Conservation (phyloP, 176 grass and related monocot genomes). For the Avena insularis region DNA sequence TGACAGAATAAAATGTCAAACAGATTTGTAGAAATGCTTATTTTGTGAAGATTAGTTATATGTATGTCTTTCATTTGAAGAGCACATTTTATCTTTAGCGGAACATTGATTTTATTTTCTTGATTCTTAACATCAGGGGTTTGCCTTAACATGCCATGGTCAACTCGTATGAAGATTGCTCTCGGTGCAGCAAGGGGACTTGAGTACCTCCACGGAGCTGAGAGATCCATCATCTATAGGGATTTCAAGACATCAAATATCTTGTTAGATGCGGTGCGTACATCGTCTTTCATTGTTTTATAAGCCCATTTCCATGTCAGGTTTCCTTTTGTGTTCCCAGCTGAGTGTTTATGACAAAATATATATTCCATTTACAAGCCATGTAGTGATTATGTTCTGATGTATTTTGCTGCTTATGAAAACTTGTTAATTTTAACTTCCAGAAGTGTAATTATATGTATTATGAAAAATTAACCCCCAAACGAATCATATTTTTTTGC, state of each 20-base stretch:
- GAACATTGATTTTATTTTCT: slow-evolving; percentile 43
- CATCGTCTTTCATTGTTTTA: slow-evolving; percentile 26
- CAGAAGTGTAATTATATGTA: not conserved
- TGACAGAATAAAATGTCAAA: slow-evolving; percentile 30
- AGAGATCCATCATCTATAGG: slow-evolving; percentile 96
- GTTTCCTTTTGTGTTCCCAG: slow-evolving; percentile 1
- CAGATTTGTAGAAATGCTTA: slow-evolving; percentile 4
- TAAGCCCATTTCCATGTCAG: not conserved
- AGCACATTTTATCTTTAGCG: not conserved
- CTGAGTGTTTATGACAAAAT: slow-evolving; percentile 6
- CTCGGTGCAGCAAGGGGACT: slow-evolving; percentile 86
- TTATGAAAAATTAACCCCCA: not conserved
- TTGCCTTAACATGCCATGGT: slow-evolving; percentile 91
- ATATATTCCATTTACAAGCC: not conserved
- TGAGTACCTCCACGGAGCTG: slow-evolving; percentile 86
- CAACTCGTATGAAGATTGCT: slow-evolving; percentile 92
- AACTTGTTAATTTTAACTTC: not conserved
- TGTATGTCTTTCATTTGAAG: not conserved
- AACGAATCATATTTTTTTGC: slow-evolving; percentile 1
- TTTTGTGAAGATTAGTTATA: not conserved
- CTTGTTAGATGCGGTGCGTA: slow-evolving; percentile 85
- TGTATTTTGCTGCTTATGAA: slow-evolving; percentile 10
- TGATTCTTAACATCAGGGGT: slow-evolving; percentile 70
- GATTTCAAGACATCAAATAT: slow-evolving; percentile 99
- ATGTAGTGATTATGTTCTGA: slow-evolving; percentile 2